phyloP scores from a whole-genome alignment of 768 basidiomycete species.

The Pholiota conissans region DNA sequence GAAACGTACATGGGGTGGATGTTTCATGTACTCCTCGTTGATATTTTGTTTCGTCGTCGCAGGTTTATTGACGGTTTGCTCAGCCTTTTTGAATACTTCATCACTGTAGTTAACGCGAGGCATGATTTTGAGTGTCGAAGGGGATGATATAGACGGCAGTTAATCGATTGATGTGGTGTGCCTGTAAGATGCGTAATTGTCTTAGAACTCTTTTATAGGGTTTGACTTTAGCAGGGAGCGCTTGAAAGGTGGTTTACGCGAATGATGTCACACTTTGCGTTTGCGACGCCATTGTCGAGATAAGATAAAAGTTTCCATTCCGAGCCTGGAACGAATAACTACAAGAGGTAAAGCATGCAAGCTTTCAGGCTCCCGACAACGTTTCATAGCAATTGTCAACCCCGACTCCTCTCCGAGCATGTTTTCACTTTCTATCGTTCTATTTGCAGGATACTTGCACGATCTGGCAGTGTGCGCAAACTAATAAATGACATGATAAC shows the following conservation, averaged over 20 bases:
- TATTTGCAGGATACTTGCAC: too few relatives aligned
- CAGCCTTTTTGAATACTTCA: constrained; percentile 23
- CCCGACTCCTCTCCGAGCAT: too few relatives aligned
- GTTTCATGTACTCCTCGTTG: constrained; percentile 21
- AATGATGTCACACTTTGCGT: not conserved
- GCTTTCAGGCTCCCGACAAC: too few relatives aligned
- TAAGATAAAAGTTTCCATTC: not conserved
- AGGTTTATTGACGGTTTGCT: constrained; percentile 19
- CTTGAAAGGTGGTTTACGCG: not conserved
- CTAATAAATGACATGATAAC: not conserved
- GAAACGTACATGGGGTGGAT: constrained; percentile 20
- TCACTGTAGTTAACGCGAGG: constrained; percentile 20
- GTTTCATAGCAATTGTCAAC: too few relatives aligned
- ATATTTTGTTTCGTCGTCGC: constrained; percentile 20
- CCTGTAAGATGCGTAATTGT: not conserved
- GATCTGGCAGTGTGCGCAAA: too few relatives aligned
- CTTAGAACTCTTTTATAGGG: not conserved
- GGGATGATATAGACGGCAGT: not conserved
- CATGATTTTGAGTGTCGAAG: constrained; percentile 10
- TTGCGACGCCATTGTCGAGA: not conserved
- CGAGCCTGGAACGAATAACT: not conserved
- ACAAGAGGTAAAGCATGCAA: too few relatives aligned
- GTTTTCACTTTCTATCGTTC: too few relatives aligned
- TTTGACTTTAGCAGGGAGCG: not conserved
- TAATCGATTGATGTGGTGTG: not conserved